Evolutionary conservation across 2,329 filamentous ascomycete species (phyloP), one percentile per base, ranked within the genome.

Genomic region (Zopfia rhizophila): DNA sequence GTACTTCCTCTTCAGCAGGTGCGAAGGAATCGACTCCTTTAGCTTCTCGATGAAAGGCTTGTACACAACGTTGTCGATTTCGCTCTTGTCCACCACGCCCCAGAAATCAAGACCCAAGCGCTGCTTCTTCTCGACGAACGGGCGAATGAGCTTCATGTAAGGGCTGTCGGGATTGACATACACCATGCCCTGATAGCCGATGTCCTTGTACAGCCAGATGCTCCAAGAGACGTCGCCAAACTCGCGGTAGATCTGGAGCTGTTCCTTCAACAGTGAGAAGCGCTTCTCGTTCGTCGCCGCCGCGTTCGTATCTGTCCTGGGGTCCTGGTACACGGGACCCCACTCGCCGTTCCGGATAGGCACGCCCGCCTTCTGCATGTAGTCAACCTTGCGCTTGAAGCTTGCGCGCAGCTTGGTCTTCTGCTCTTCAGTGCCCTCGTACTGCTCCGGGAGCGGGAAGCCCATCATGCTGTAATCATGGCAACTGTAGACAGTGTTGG

Each of bases 401-500:
- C 51, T 52, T 2, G 19, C 24, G 16, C 48, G 38, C 11, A 79
- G 63, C 7, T 63, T 66, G 7, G 62, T 43, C 14, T 76, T 74
- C 48, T 79, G 75, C 13, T 73, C 72, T 0, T 50, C 36, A 0
- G 70, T 76, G 2, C 73, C 75, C n/a, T 66, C 70, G 59, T 75
- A 78, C 4, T 63, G 58, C n/a, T 22, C 69, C 56, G 2, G 70
- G 0, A 61, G 69, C 1, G 75, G 75, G 45, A 78, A 78, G 0
- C 75, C 75, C 67, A 76, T 72, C 41, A 58, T 68, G 5, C 70
- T 64, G 41, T 77, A 75, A 45, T 77, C 75, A 49, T 77, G 75
- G 30, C 75, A 67, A 0, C 75, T 66, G 52, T 79, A 79, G 8
- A 78, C 75, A 17, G 67, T 66, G 39, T 78, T 78, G 0, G 75